Evolutionary conservation across 176 grass and related monocot species (phyloP), one percentile per base, ranked within the genome.

Genomic region (Oryza glaberrima): DNA sequence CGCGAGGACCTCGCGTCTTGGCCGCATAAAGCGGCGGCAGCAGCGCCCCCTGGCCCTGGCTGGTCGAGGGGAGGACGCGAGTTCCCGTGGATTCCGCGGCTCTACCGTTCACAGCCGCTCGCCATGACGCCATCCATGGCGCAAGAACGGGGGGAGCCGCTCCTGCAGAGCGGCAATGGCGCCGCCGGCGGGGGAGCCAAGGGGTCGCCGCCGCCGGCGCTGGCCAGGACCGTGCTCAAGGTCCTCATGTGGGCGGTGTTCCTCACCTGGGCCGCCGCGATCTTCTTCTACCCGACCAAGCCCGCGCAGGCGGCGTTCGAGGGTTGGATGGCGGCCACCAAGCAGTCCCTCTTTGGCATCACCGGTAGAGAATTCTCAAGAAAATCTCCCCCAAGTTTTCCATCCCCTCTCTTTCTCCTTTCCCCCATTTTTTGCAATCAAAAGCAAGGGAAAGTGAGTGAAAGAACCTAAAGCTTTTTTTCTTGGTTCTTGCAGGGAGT

Each of bases 221-320:
- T 98, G 52, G 80, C 70, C 56, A 92, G 80, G 87, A 82, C 83
- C 54, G 82, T 80, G 75, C 88, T 98, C 81, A 94, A 94, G 78
- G 89, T 81, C 65, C 72, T 94, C 12, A 95, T 98, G 89, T 98
- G 96, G 96, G 71, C 77, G 51, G 76, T 94, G 26, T 88, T 95
- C 80, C 63, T 95, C 61, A 85, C 70, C 28, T 98, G 96, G 96
- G 85, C 77, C 38, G 78, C 70, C 64, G 87, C 74, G 17, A 90
- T 98, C 82, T 94, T 94, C 86, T 81, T 98, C 80, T 94, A 82
- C 76, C 88, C 93, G 9, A 95, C 87, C 77, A 73, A 79, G 10
- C 67, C 86, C 30, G 81, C 20, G 81, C 79, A 72, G 69, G 54
- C 72, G 20, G 60, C 81, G 80, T 64, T 89, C 34, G 20, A 11